Base-by-base conservation (phyloP, 768 basidiomycete genomes). In the Naematelia encephala region DNA sequence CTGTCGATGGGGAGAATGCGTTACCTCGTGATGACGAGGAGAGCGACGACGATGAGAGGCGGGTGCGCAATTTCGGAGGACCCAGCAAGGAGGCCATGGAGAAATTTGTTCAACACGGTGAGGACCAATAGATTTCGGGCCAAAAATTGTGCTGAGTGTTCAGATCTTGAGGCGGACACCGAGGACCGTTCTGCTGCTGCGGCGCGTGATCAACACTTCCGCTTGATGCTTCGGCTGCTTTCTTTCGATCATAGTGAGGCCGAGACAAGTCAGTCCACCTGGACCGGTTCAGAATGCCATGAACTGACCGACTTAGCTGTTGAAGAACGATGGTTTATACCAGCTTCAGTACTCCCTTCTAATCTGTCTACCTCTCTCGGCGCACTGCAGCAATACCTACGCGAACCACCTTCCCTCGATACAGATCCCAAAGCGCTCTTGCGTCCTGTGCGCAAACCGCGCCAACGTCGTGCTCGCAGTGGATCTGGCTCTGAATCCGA, bases 361-460 rank as follows among this genome's bases (percentile, higher is more conserved):
- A 84, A 87, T 51, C 80, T 98, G 30, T 82, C 85, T 73, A 81
- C 83, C 52, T 86, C 83, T 51, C 78, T 88, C 67, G 83, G 82
- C 53, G 85, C 92, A 63, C 87, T 98, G 77, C 82, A 86, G 69
- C 87, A 90, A 74, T 98, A 86, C 81, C 82, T 98, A 60, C 81
- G 82, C 73, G 82, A 80, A 27, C 96, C 96, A 1, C 82, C 94
- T 67, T 81, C 90, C 30, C 82, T 86, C 47, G 90, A 87, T 43
- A 87, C 85, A 60, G 84, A 87, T 22, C 80, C 75, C 0, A 62
- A 85, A 1, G 82, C 87, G 51, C 79, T 96, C 46, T 78, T 97
- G 46, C 81, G 79, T 56, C 88, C 87, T 79, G 86, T 86, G 70
- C 51, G 57, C 4, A 54, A 55, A 76, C 79, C 5, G 73, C 82